Base-by-base conservation (phyloP, 192 early-diverging fungal species). In the Fimicolochytrium jonesii region DNA sequence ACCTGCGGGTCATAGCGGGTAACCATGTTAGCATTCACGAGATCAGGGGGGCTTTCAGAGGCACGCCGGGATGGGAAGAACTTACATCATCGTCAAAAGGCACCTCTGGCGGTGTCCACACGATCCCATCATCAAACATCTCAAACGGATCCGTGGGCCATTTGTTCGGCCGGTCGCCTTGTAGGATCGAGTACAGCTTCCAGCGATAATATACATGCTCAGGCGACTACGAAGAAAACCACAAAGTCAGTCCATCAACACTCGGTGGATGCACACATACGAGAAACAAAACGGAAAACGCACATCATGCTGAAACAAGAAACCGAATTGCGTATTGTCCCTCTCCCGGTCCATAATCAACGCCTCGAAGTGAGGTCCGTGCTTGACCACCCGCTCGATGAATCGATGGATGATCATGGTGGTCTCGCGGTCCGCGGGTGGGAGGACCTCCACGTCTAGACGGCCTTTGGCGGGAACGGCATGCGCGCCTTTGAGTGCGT, bases 161-260 rank as follows among this genome's bases (percentile, higher is more conserved):
- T 10, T 73, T 73, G 26, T 62, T 61, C 55, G 76, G 83, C 1
- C 84, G 77, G 50, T 97, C 94, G 22, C 90, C 90, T 63, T 92
- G 90, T 54, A 90, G 71, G 15, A 94, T 74, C 29, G 92, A 94
- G 72, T 84, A 94, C 37, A 97, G 76, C 51, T 87, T 90, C 93
- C 94, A 95, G 6, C 91, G 82, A 67, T 97, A 97, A 48, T 95
- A 95, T 23, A 83, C 71, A 59, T 95, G 93, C 48, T 92, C 90
- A 20, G 77, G 63, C 6, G 75, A 79, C 85, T 87, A 2, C 20
- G 3, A 11, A 34, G 34, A 41, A 9, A n/a, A n/a, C n/a, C n/a
- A n/a, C n/a, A n/a, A n/a, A n/a, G n/a, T n/a, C n/a, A n/a, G n/a
- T n/a, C n/a, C n/a, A n/a, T n/a, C n/a, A n/a, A n/a, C n/a, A n/a